Percentiles rank a stretch among this genome's conserved stretches.
Evolutionary conservation across 352 stramenopile species (phyloP).

Genomic region (Phytophthora kernoviae): DNA sequence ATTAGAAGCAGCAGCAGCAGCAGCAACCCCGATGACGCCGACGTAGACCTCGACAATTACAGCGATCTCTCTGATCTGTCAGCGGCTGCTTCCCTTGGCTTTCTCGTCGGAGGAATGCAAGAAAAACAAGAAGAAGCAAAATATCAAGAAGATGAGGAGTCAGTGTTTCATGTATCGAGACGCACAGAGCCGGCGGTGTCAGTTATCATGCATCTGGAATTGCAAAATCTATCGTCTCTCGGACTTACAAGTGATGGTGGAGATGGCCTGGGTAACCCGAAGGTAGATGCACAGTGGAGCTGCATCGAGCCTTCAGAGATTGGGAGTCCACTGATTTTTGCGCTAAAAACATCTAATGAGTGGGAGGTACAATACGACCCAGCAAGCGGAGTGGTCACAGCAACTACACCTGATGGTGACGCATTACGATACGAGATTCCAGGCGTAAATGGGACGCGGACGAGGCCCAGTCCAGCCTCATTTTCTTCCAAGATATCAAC

Average conservation of each 20-base stretch:
- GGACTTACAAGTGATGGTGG: conserved; percentile 20
- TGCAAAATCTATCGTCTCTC: conserved; percentile 48
- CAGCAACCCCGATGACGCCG: conserved; percentile 26
- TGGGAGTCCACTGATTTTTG: conserved; percentile 44
- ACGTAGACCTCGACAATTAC: conserved; percentile 20
- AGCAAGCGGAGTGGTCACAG: conserved; percentile 29
- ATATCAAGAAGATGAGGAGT: conserved; percentile 9
- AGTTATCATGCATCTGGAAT: conserved; percentile 51
- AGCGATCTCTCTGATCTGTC: conserved; percentile 34
- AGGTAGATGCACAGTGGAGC: conserved; percentile 41
- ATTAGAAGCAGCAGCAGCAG: conserved; percentile 33
- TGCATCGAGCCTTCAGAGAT: conserved; percentile 56
- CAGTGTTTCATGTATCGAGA: conserved; percentile 10
- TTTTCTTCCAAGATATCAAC: conserved; percentile 3
- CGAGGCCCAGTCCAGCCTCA: not conserved
- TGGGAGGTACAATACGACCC: conserved; percentile 39
- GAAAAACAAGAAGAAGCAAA: conserved; percentile 1
- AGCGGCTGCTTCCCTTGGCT: conserved; percentile 8
- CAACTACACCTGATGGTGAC: conserved; percentile 24
- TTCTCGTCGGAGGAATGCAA: conserved; percentile 1
- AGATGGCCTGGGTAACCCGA: not conserved
- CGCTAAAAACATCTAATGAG: conserved; percentile 43
- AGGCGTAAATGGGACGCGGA: conserved; percentile 9
- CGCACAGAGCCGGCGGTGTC: conserved; percentile 27
- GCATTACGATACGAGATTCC: conserved; percentile 34